Evolutionary conservation across 2,329 filamentous ascomycete species (phyloP).

Genomic region (Cladophialophora bantiana): DNA sequence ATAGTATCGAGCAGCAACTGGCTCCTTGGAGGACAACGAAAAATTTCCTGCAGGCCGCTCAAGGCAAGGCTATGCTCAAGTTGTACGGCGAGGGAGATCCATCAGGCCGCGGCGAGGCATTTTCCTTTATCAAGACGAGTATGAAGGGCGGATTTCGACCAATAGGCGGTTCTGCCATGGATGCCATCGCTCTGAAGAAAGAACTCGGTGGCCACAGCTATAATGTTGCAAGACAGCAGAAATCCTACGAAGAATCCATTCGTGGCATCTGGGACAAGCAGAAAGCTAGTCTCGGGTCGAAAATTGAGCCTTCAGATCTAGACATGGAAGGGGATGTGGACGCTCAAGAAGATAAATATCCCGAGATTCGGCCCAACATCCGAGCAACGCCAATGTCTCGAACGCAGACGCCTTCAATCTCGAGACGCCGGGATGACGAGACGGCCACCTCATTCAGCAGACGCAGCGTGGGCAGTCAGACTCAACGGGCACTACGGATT

Average conservation of each 20-base stretch:
- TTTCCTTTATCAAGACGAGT: slow-evolving; percentile 96
- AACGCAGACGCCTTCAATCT: slow-evolving; percentile 64
- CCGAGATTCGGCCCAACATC: slow-evolving; percentile 44
- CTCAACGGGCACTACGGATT: slow-evolving; percentile 64
- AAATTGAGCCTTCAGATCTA: slow-evolving; percentile 73
- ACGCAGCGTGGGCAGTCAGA: slow-evolving; percentile 72
- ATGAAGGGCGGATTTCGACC: slow-evolving; percentile 99
- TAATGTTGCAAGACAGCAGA: slow-evolving; percentile 94
- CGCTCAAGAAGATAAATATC: slow-evolving; percentile 57
- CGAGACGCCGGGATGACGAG: slow-evolving; percentile 70
- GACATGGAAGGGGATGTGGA: slow-evolving; percentile 68
- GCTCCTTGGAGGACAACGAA: slow-evolving; percentile 97
- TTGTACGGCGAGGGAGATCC: slow-evolving; percentile 95
- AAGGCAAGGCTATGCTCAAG: slow-evolving; percentile 95
- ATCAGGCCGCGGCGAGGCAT: slow-evolving; percentile 88
- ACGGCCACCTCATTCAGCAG: slow-evolving; percentile 79
- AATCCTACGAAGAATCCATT: slow-evolving; percentile 89
- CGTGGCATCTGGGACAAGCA: slow-evolving; percentile 91
- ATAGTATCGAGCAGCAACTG: slow-evolving; percentile 84
- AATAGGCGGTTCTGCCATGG: slow-evolving; percentile 84
- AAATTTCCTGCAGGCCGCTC: slow-evolving; percentile 91
- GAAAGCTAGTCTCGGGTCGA: slow-evolving; percentile 76
- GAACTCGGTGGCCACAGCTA: slow-evolving; percentile 88
- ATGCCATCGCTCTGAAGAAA: slow-evolving; percentile 83
- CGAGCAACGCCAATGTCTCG: slow-evolving; percentile 72